Conservation (phyloP, 805 yeast species). For the Ogataea polymorpha region DNA sequence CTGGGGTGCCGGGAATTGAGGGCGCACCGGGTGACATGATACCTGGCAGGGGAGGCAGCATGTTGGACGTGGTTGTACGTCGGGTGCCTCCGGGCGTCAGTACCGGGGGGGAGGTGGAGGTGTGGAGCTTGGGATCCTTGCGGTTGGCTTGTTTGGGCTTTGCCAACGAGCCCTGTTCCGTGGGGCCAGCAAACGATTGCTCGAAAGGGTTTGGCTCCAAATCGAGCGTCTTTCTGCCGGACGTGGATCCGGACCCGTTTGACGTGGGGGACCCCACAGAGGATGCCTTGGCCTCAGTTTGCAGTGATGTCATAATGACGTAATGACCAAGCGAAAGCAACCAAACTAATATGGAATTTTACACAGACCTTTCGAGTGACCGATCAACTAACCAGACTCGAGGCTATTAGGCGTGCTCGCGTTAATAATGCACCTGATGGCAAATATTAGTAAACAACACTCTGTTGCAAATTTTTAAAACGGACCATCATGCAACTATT, state of each 20-base stretch:
- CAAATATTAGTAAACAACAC: background rate
- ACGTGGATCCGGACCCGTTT: slow-evolving; percentile 8
- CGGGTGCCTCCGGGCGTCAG: slow-evolving; percentile 54
- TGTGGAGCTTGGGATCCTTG: slow-evolving; percentile 19
- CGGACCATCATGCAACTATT: background rate
- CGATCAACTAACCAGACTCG: background rate
- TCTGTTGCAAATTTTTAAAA: background rate
- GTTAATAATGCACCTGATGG: background rate
- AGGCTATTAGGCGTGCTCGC: background rate
- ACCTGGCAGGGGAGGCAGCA: slow-evolving; percentile 46
- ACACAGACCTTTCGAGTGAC: background rate
- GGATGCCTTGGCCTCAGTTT: slow-evolving; percentile 5
- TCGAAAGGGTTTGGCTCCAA: slow-evolving; percentile 95
- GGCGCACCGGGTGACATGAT: slow-evolving; percentile 44
- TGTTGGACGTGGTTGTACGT: slow-evolving; percentile 28
- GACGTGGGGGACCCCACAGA: slow-evolving; percentile 10
- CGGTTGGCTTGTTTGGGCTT: slow-evolving; percentile 28
- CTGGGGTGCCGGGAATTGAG: slow-evolving; percentile 50
- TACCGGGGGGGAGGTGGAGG: slow-evolving; percentile 40
- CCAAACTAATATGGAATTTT: background rate
- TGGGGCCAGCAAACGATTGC: slow-evolving; percentile 64
- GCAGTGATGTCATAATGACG: slow-evolving; percentile 21
- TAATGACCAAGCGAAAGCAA: slow-evolving; percentile 1
- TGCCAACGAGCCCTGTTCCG: slow-evolving; percentile 11
- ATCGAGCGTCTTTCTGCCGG: slow-evolving; percentile 25